These are phyloP conservation scores for Linnemannia exigua DNA, from an alignment of 192 early-diverging fungal genomes.

Conservation along the genomic window DNA sequence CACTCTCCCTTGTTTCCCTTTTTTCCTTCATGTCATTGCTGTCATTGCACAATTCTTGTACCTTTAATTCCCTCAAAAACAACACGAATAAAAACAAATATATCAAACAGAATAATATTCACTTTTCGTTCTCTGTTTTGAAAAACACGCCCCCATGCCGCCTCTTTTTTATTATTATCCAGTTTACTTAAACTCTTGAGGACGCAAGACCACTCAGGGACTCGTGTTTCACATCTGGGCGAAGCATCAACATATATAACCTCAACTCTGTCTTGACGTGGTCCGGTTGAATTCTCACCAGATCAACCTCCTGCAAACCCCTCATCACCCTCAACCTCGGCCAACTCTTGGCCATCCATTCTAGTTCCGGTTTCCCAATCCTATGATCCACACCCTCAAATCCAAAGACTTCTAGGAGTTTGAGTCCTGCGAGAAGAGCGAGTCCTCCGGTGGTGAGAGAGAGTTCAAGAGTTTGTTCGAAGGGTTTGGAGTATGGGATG, in stretches of 20 bases:
- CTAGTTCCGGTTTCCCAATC: neutral
- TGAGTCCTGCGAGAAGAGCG: neutral
- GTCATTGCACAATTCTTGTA: neutral
- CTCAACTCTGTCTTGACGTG: neutral
- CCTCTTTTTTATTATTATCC: too few species aligned
- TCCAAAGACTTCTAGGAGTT: neutral
- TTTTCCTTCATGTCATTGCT: neutral
- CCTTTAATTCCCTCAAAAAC: neutral
- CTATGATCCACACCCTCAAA: neutral
- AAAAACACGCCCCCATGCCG: too few species aligned
- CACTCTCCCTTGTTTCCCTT: neutral
- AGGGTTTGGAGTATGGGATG: neutral
- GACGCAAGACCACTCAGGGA: neutral
- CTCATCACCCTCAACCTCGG: neutral
- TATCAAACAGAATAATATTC: neutral
- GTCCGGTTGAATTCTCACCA: neutral
- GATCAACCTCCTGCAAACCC: neutral
- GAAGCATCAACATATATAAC: neutral
- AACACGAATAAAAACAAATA: neutral
- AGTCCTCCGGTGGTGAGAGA: neutral
- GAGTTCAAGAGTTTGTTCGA: neutral
- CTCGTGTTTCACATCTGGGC: constrained; percentile 1
- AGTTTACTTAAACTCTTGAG: neutral
- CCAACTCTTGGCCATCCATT: neutral
- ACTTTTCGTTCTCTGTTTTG: too few species aligned